Percentiles rank a stretch among this genome's conserved stretches.
Evolutionary conservation across 2,329 filamentous ascomycete species (phyloP).

Genomic region (Knufia petricola): DNA sequence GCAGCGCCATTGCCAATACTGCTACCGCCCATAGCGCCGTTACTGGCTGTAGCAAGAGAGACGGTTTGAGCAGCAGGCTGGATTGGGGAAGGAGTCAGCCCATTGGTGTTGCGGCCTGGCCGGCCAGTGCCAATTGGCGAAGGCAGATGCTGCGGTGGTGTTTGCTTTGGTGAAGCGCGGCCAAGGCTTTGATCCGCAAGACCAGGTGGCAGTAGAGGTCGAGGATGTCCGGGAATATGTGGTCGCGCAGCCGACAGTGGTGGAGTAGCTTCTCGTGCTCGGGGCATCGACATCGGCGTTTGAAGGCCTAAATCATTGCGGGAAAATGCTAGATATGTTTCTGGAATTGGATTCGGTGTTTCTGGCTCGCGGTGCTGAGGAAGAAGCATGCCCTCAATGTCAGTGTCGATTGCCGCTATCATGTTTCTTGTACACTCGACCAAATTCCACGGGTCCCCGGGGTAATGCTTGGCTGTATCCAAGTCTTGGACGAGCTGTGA

Average conservation of each 20-base stretch:
- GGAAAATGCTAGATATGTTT: slow-evolving; percentile 1
- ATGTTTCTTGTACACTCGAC: slow-evolving; percentile 34
- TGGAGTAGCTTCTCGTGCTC: slow-evolving; percentile 1
- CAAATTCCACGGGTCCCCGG: slow-evolving; percentile 8
- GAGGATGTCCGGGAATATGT: neutral
- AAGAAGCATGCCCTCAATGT: slow-evolving; percentile 5
- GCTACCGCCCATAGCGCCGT: neutral
- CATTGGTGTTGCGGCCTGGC: neutral
- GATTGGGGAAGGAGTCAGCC: slow-evolving; percentile 4
- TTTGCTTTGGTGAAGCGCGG: slow-evolving; percentile 5
- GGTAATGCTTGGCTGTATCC: slow-evolving; percentile 3
- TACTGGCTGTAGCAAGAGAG: neutral
- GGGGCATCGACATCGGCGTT: neutral
- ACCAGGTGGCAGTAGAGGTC: slow-evolving; percentile 7
- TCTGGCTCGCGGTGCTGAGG: neutral
- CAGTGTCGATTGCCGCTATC: slow-evolving; percentile 45
- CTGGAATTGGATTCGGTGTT: neutral
- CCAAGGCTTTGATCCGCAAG: neutral
- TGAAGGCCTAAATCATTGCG: slow-evolving; percentile 1
- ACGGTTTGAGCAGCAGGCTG: neutral
- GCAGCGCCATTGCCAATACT: slow-evolving; percentile 6
- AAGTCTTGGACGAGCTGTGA: slow-evolving; percentile 10
- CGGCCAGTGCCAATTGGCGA: slow-evolving; percentile 8
- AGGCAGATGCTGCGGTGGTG: neutral
- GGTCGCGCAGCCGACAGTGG: neutral